Evolutionary conservation across 2,329 filamentous ascomycete genomes (phyloP), one percentile per base, ranked within the genome.

Genomic region (Beauveria pseudobassiana): DNA sequence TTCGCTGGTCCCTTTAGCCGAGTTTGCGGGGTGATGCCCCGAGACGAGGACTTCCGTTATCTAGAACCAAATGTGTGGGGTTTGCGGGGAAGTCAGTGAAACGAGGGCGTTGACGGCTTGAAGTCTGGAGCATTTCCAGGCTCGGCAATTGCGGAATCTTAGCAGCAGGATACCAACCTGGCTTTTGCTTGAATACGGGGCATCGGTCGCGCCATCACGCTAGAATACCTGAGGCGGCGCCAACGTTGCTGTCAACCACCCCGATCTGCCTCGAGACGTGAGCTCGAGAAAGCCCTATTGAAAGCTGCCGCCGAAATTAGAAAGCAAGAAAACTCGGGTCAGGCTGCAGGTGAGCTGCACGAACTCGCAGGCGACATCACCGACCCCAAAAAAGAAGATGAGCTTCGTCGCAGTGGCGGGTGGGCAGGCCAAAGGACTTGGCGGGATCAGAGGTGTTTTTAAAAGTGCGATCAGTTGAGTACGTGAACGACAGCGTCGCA

Each of bases 201-300:
- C 61, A 96, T 96, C 68, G 92, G 92, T 57, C 84, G 90, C 66
- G 91, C 91, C 67, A 96, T 96, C 65, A 86, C 88, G 45, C 81
- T 96, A 56, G 87, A 87, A 68, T 96, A 90, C 72, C 78, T 93
- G 59, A 80, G 82, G 4, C 90, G 91, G 91, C 66, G 89, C 88
- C 67, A 82, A 84, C 71, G 89, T 96, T 42, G 86, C 89, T 30
- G 84, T 96, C 64, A 96, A 95, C 77, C 89, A 93, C 71, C 82
- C 93, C 3, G 88, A 49, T n/a, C 46, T 49, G 9, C 20, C 48
- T n/a, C 48, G 20, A 18, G 48, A 50, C 10, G 10, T 22, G 48
- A n/a, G 48, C 16, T 28, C 22, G 28, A 28, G 16, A n/a, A 50
- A 5, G 3, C 22, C 9, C 46, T 49, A 1, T 4, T 28, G 18